Evolutionary conservation across 805 yeast genomes (phyloP), one percentile per base, ranked within the genome.

Genomic region (Ogataea trehalophila): DNA sequence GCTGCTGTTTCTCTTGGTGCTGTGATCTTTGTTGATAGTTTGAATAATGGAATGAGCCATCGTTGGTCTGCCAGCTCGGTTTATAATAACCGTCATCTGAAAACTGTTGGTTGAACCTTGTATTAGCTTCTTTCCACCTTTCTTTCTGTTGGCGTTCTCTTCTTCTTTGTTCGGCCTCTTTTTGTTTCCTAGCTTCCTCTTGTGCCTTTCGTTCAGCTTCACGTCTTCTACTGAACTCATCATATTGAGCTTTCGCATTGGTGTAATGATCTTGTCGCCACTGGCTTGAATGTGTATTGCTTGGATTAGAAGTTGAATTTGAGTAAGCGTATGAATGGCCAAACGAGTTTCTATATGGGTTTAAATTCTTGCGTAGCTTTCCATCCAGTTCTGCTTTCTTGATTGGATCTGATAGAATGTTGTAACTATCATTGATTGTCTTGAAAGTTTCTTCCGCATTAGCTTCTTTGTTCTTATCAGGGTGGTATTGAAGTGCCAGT

Each of bases 401-500:
- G 34, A 76, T 81, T 1, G 79, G 79, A 54, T 85, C 80, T 14
- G 87, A 76, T 39, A 92, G 71, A 2, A 84, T 82, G 58, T 86
- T 95, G 65, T 92, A 90, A 0, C 97, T 97, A 60, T 85, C 88
- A 62, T 87, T 92, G 48, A 92, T 83, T 45, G 81, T 85, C 50
- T 92, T 87, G 94, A 92, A 91, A 58, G 85, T 85, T 46, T 74
- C 75, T 64, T 88, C 95, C 22, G 86, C 86, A 46, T 82, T 73
- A 43, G 59, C 58, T 41, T 67, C 70, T 13, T 78, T 80, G 61
- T 87, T 84, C 69, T 88, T 87, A 62, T 87, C 96, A 0, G 96
- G 96, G 63, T 87, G 96, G 59, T 77, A 77, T 52, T 70, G 72
- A 49, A 87, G 73, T 4, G 95, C 95, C 55, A 81, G 75, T 58